Conservation (phyloP, 2,329 filamentous ascomycete genomes). For the Dactylellina drechsleri region DNA sequence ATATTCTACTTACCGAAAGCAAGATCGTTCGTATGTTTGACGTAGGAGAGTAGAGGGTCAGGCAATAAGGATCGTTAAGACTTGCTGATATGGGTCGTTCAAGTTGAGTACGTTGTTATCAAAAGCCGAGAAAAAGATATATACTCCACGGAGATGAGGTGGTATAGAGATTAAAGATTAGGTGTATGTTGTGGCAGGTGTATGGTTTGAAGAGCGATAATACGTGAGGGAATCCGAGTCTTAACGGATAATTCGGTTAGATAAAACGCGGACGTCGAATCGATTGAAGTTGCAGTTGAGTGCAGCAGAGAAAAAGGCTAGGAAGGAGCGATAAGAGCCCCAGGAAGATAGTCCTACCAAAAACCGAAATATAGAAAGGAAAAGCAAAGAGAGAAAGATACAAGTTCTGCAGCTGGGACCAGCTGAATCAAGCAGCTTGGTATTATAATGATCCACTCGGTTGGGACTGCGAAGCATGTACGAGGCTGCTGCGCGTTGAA, state of each 20-base stretch:
- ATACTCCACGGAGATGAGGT: constrained; percentile 52
- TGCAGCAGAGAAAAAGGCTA: constrained; percentile 28
- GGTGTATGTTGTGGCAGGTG: constrained; percentile 50
- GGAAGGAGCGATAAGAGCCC: constrained; percentile 44
- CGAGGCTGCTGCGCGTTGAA: constrained; percentile 46
- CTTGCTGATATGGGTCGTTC: constrained; percentile 44
- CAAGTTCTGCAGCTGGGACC: constrained; percentile 25
- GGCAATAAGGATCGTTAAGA: constrained; percentile 49
- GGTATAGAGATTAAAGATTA: constrained; percentile 52
- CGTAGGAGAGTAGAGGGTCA: constrained; percentile 23
- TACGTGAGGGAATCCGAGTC: constrained; percentile 46
- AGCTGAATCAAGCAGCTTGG: constrained; percentile 43
- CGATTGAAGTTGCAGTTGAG: constrained; percentile 31
- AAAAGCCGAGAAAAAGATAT: constrained; percentile 43
- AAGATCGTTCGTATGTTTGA: constrained; percentile 37
- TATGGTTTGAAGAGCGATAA: constrained; percentile 39
- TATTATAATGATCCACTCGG: constrained; percentile 38
- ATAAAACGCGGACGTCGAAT: constrained; percentile 53
- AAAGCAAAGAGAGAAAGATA: constrained; percentile 11
- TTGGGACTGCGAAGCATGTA: constrained; percentile 40
- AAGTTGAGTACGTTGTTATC: constrained; percentile 41
- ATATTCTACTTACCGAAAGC: constrained; percentile 41
- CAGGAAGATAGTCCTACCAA: constrained; percentile 46
- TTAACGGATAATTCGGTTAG: constrained; percentile 54
- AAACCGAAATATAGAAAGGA: constrained; percentile 46